Percentiles rank a stretch among this genome's conserved stretches.
Evolutionary conservation across 352 stramenopile genomes (phyloP).

Genomic region (Globisporangium megalacanthum): DNA sequence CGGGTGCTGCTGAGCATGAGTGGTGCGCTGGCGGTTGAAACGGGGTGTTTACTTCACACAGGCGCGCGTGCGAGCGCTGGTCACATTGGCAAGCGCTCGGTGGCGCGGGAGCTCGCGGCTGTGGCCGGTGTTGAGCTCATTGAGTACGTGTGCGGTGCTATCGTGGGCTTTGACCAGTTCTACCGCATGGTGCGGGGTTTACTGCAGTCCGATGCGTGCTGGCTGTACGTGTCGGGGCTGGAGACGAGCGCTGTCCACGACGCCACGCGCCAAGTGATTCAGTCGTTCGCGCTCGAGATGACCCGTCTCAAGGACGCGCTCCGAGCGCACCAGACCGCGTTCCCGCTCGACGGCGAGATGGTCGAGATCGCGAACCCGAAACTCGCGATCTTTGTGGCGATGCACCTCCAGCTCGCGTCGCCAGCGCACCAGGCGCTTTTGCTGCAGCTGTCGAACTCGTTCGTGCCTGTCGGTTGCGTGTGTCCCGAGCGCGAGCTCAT

Average conservation of each 20-base stretch:
- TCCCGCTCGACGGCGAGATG: constrained; percentile 26
- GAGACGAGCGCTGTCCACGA: constrained; percentile 12
- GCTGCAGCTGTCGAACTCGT: constrained; percentile 31
- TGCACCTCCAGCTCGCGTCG: constrained; percentile 23
- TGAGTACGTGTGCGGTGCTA: constrained; percentile 30
- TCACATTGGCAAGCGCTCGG: constrained; percentile 33
- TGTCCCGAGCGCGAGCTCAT: constrained; percentile 25
- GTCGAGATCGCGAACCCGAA: constrained; percentile 33
- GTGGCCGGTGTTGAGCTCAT: constrained; percentile 41
- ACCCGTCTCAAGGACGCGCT: constrained; percentile 41
- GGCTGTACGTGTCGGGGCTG: constrained; percentile 35
- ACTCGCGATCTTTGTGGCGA: constrained; percentile 30
- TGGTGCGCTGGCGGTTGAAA: constrained; percentile 43
- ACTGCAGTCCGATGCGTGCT: constrained; percentile 34
- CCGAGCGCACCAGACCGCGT: constrained; percentile 22
- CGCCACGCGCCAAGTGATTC: constrained; percentile 17
- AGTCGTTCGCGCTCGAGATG: constrained; percentile 36
- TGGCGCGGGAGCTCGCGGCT: constrained; percentile 36
- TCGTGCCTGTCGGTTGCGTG: constrained; percentile 36
- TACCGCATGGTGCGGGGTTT: constrained; percentile 30
- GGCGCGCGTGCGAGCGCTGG: constrained; percentile 8
- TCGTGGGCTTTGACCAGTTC: constrained; percentile 29
- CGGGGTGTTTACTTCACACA: constrained; percentile 41
- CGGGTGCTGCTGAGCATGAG: constrained; percentile 52
- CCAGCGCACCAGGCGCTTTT: constrained; percentile 36